Base-by-base conservation (phyloP, 75 land plant species). In the Cupressus sempervirens region DNA sequence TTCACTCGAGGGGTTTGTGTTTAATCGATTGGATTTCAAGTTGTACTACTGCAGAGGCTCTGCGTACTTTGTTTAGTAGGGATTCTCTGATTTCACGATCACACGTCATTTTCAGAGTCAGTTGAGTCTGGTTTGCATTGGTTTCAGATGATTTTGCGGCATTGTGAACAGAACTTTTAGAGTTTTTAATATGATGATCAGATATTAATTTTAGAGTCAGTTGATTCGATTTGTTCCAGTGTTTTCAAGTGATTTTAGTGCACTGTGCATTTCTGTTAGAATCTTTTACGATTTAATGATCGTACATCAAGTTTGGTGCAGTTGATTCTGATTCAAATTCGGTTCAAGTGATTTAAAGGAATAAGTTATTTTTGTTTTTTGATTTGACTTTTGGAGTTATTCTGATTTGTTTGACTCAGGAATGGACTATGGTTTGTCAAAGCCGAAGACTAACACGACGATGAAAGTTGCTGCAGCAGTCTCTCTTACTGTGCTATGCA, bases 401-500 rank as follows among this genome's bases (percentile, higher is more conserved):
- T 79, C 81, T 43, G 81, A 43, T 38, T 38, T 23, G 35, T 32
- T 70, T 70, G 74, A 30, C 74, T 43, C 90, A 90, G 91, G 91
- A 43, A 88, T 88, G 91, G 90, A 85, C 41, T 86, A 85, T 43
- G 90, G 90, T 36, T 79, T 80, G 40, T 84, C 90, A 14, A 90
- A 90, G 67, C 91, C 88, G 35, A 68, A 88, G 15, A 80, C 88
- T 13, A 87, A 90, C 56, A 46, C 84, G 5, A 84, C 89, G 46
- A 38, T 84, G 34, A 90, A 90, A 77, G 77, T 90, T 41, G 74
- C 84, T 34, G 76, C 88, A 72, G 91, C 91, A 13, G 87, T 83
- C 48, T 70, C 84, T n/a, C 87, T 90, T 36, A 90, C 91, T 16
- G 86, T 84, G 68, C 83, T 90, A 16, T 90, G 91, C 84, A 90